Evolutionary conservation across 805 yeast genomes (phyloP).

Genomic region (Zygosaccharomyces rouxii): DNA sequence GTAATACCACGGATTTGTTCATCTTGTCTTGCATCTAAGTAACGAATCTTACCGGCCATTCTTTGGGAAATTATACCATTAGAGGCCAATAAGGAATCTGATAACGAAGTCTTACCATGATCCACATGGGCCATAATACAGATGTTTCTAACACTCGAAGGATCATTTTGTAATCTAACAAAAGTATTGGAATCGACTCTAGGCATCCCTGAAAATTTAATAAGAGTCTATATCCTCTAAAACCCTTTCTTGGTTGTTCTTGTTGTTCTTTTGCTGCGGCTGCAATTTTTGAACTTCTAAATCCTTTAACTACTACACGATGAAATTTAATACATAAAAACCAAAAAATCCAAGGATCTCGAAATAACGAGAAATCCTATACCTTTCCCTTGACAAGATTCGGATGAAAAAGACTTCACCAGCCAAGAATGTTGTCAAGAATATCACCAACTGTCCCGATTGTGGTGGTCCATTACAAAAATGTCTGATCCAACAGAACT

Average conservation of each 20-base stretch:
- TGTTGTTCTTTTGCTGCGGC: not conserved
- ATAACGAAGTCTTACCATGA: conserved; percentile 94
- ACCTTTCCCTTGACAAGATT: not conserved
- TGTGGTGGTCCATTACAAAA: conserved; percentile 25
- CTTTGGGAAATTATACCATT: conserved; percentile 94
- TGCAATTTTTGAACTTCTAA: not conserved
- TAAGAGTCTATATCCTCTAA: not conserved
- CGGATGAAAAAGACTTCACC: not conserved
- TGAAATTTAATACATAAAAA: not conserved
- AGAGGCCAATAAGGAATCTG: conserved; percentile 88
- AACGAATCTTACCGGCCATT: conserved; percentile 92
- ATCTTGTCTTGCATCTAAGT: conserved; percentile 89
- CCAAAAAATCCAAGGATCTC: not conserved
- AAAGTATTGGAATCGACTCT: conserved; percentile 63
- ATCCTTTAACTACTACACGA: not conserved
- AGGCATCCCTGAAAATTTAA: conserved; percentile 31
- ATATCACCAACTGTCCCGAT: conserved; percentile 23
- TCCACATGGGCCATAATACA: conserved; percentile 98
- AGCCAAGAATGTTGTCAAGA: not conserved
- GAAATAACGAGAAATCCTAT: not conserved
- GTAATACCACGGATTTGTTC: conserved; percentile 96
- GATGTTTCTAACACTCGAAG: conserved; percentile 74
- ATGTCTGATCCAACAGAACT: conserved; percentile 34
- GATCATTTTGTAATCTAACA: conserved; percentile 60
- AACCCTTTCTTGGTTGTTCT: not conserved